phyloP scores from a whole-genome alignment of 129 eudicot genomes.

The Oenanthe sinensis region DNA sequence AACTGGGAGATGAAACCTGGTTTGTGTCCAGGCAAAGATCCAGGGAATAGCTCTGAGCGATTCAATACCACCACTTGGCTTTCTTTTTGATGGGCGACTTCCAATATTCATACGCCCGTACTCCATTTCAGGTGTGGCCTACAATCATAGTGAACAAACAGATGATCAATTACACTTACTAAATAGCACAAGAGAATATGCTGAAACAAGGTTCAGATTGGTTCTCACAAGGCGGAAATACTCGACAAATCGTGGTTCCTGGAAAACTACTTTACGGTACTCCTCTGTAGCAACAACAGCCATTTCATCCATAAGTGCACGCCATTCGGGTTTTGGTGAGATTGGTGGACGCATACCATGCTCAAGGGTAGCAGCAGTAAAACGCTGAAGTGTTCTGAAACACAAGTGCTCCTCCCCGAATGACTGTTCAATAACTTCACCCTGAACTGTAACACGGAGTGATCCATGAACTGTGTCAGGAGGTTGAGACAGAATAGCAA shows the following conservation, averaged over 20 bases:
- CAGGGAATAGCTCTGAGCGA: conserved; percentile 97
- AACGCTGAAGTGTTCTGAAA: conserved; percentile 87
- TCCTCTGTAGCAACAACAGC: conserved; percentile 79
- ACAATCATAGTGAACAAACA: neutral
- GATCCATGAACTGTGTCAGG: conserved; percentile 90
- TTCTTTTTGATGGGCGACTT: conserved; percentile 92
- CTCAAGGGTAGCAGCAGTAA: conserved; percentile 93
- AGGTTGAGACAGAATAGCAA: conserved; percentile 94
- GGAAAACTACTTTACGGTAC: conserved; percentile 76
- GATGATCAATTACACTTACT: neutral
- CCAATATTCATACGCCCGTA: conserved; percentile 99
- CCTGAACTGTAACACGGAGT: conserved; percentile 94
- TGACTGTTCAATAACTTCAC: conserved; percentile 95
- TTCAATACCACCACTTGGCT: conserved; percentile 99
- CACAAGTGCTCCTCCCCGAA: conserved; percentile 98
- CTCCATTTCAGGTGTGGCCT: conserved; percentile 97
- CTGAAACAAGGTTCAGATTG: neutral
- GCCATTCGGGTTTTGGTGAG: conserved; percentile 94
- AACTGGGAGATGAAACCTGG: conserved; percentile 95
- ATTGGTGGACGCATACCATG: conserved; percentile 97
- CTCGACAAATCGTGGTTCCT: conserved; percentile 97
- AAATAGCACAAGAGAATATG: neutral
- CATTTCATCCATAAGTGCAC: conserved; percentile 79
- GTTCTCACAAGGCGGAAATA: conserved; percentile 92
- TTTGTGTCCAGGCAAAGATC: conserved; percentile 99